phyloP scores from a whole-genome alignment of 176 grass and related monocot species.

The Poa annua region DNA sequence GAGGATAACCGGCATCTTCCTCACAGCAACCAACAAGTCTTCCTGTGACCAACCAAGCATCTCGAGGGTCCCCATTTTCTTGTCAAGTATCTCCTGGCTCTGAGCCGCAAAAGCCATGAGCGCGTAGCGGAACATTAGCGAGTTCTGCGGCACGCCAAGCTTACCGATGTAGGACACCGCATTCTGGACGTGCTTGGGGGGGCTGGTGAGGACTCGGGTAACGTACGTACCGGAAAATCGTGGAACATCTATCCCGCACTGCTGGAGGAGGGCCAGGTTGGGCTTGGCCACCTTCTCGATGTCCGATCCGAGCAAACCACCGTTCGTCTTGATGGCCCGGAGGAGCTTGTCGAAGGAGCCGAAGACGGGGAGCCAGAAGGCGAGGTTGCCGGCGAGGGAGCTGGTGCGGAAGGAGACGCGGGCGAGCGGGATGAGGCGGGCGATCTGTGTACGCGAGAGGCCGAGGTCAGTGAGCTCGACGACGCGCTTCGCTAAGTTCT shows the following conservation, averaged over 20 bases:
- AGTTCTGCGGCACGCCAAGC: neutral
- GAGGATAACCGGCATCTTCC: neutral
- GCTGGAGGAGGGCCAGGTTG: constrained; percentile 17
- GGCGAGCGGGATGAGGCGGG: neutral
- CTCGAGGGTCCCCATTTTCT: neutral
- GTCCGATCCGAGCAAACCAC: neutral
- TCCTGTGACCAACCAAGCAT: constrained; percentile 5
- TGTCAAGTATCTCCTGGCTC: neutral
- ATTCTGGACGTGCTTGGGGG: neutral
- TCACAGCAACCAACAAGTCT: neutral
- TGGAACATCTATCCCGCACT: neutral
- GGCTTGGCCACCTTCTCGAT: neutral
- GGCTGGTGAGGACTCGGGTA: neutral
- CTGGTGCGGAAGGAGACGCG: neutral
- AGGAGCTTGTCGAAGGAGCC: constrained; percentile 4
- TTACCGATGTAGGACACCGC: neutral
- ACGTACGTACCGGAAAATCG: neutral
- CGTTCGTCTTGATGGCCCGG: neutral
- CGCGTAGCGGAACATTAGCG: neutral
- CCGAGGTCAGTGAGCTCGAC: constrained; percentile 1
- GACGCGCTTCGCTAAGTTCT: neutral
- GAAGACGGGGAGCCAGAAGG: constrained; percentile 16
- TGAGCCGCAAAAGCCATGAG: neutral
- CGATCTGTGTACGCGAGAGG: neutral
- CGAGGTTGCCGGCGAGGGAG: neutral